phyloP scores from a whole-genome alignment of 768 basidiomycete genomes.

The Leccinum truebloodii region DNA sequence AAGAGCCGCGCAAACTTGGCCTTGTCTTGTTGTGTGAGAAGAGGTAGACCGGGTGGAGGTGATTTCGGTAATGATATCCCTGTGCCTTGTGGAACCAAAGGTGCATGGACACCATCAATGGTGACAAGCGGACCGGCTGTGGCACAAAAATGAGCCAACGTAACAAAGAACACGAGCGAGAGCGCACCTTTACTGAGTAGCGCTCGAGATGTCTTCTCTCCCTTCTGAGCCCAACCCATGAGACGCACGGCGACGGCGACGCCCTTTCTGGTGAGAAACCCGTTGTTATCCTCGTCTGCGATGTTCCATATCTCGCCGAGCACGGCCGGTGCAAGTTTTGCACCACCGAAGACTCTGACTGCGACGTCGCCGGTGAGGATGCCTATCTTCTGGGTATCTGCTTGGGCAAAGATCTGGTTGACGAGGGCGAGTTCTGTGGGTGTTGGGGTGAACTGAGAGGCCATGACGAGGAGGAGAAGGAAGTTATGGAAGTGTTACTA shows the following conservation, averaged over 20 bases:
- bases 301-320: constrained; percentile 95
- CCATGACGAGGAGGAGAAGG: constrained; percentile 32
- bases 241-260: constrained; percentile 87
- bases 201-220: constrained; percentile 63
- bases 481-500: constrained; percentile 13
- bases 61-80: constrained; percentile 59
- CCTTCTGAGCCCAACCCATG: constrained; percentile 92
- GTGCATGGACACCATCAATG: constrained; percentile 64
- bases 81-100: constrained; percentile 58
- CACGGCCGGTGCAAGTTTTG: constrained; percentile 71
- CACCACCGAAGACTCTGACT: constrained; percentile 80
- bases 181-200: constrained; percentile 71
- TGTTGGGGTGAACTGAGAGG: constrained; percentile 46
- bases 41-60: constrained; percentile 60
- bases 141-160: constrained; percentile 15
- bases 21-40: constrained; percentile 77
- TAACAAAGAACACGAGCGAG: background rate
- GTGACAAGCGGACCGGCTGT: constrained; percentile 83
- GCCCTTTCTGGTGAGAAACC: constrained; percentile 85
- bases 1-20: constrained; percentile 84
- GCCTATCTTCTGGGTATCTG: constrained; percentile 78
- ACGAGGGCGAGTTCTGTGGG: constrained; percentile 58
- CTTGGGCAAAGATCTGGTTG: constrained; percentile 68
- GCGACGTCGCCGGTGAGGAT: constrained; percentile 90
- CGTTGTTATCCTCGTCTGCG: constrained; percentile 92